phyloP scores from a whole-genome alignment of 257 asterid species.

The Nyctanthes arbortristis region DNA sequence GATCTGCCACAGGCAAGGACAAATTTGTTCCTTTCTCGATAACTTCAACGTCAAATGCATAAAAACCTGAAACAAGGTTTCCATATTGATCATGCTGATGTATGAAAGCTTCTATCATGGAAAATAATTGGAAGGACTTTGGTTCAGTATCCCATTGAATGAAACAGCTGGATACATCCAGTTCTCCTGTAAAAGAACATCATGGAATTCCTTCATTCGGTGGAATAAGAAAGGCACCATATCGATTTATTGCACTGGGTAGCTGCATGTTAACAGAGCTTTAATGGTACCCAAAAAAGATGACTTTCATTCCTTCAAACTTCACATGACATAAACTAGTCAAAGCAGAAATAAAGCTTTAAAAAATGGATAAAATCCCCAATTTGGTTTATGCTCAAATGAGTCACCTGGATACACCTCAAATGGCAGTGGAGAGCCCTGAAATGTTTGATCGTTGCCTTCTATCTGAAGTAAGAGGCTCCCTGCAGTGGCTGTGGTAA shows the following conservation, averaged over 20 bases:
- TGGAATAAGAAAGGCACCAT: not conserved
- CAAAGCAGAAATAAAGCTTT: not conserved
- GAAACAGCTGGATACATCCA: slow-evolving; percentile 57
- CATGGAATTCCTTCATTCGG: not conserved
- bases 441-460: slow-evolving; percentile 57
- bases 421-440: slow-evolving; percentile 65
- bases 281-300: too few relatives aligned
- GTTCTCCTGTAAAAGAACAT: slow-evolving; percentile 45
- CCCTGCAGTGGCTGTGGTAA: slow-evolving; percentile 63
- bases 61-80: slow-evolving; percentile 63
- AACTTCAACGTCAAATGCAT: slow-evolving; percentile 76
- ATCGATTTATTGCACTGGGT: not conserved
- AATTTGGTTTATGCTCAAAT: not conserved
- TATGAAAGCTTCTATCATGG: slow-evolving; percentile 74
- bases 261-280: not conserved
- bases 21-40: slow-evolving; percentile 65
- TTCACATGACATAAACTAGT: not conserved
- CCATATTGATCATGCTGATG: slow-evolving; percentile 73
- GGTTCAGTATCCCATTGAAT: slow-evolving; percentile 53
- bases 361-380: not conserved
- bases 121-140: slow-evolving; percentile 64
- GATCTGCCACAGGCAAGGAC: slow-evolving; percentile 76
- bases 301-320: too few relatives aligned
- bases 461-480: slow-evolving; percentile 59
- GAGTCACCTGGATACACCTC: slow-evolving; percentile 75